Conservation (phyloP, 2,329 filamentous ascomycete genomes). For the Sporothrix inflata region DNA sequence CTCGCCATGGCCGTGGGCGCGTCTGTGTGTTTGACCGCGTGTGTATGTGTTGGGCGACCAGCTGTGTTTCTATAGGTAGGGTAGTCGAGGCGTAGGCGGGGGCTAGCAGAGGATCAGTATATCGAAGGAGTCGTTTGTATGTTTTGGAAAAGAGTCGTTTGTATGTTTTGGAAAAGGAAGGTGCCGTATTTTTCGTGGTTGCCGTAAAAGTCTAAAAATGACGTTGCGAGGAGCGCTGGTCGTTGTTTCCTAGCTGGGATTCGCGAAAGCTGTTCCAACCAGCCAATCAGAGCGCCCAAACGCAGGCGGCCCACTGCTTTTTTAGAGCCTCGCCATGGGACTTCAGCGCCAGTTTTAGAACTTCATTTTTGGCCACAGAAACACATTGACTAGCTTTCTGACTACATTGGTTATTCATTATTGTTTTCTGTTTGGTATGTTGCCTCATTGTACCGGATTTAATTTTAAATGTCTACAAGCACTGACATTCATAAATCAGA, state of each 20-base stretch:
- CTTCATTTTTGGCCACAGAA: not conserved
- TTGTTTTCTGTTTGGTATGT: not conserved
- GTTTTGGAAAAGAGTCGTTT: not conserved
- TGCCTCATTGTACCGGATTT: no score
- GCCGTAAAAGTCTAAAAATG: slow-evolving; percentile 6
- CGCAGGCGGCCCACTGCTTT: not conserved
- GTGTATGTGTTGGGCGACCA: not conserved
- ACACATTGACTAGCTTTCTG: no score
- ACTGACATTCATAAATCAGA: not conserved
- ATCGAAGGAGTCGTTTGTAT: not conserved
- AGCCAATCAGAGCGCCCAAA: not conserved
- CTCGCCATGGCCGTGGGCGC: slow-evolving; percentile 55
- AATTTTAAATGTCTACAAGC: not conserved
- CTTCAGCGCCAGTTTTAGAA: not conserved
- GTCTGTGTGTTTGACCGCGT: no score
- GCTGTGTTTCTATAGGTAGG: not conserved
- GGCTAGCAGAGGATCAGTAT: not conserved
- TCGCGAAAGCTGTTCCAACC: not conserved
- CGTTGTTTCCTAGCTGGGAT: not conserved
- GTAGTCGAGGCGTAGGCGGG: not conserved
- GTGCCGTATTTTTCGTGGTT: not conserved
- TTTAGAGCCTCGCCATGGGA: slow-evolving; percentile 20
- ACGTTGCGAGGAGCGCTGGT: slow-evolving; percentile 19
- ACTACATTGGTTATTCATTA: not conserved
- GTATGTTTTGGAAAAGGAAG: not conserved